A percentile compares a stretch with the other conserved stretches of the same genome.
Conservation (phyloP, 805 yeast species). For the Teunomyces stri region DNA sequence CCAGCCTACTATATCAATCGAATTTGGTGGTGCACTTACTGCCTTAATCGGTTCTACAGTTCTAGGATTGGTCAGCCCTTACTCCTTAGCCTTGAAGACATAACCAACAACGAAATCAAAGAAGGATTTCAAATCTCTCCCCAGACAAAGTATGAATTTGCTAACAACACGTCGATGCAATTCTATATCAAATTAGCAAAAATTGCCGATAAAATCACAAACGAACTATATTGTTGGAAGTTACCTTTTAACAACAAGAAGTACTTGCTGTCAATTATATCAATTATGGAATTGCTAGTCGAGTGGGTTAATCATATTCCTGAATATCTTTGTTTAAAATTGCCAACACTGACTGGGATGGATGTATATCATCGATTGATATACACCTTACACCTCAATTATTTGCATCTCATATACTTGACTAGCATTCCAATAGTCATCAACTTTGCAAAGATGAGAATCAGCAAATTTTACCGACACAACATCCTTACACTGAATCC, state of each 20-base stretch:
- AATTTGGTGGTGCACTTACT: constrained; percentile 26
- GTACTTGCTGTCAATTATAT: constrained; percentile 14
- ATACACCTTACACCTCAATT: constrained; percentile 26
- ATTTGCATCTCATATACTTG: constrained; percentile 26
- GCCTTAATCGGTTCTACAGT: constrained; percentile 24
- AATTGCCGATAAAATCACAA: constrained; percentile 22
- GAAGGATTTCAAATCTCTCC: constrained; percentile 1
- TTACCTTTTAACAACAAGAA: constrained; percentile 14
- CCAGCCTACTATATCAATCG: constrained; percentile 5
- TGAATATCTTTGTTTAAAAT: constrained; percentile 13
- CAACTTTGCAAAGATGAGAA: constrained; percentile 19
- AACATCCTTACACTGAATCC: neutral
- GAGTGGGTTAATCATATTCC: constrained; percentile 25
- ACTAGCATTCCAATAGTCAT: constrained; percentile 24
- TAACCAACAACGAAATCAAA: constrained; percentile 10
- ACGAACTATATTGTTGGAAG: constrained; percentile 18
- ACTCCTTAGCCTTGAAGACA: constrained; percentile 17
- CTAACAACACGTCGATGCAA: constrained; percentile 13
- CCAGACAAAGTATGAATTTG: constrained; percentile 12
- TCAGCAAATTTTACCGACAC: constrained; percentile 9
- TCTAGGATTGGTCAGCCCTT: constrained; percentile 26
- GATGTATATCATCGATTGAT: constrained; percentile 15
- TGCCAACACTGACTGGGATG: constrained; percentile 8
- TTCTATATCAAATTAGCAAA: constrained; percentile 23
- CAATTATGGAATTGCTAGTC: constrained; percentile 14